Evolutionary conservation across 2,329 filamentous ascomycete genomes (phyloP).

Genomic region (Pestalotiopsis sp.): DNA sequence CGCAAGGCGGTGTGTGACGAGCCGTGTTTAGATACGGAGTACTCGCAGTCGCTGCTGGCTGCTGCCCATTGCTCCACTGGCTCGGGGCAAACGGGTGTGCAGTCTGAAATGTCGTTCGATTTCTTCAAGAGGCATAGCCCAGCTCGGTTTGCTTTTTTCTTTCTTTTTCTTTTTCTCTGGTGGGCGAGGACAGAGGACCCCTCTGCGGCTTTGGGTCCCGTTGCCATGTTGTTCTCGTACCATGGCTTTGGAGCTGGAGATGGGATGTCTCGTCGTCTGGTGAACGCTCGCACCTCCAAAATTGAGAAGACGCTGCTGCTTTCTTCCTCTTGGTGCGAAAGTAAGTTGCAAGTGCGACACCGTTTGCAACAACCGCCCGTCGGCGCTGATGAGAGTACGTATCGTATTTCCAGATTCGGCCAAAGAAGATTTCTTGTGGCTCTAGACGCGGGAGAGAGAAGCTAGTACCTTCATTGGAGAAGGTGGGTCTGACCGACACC

Average conservation of each 20-base stretch:
- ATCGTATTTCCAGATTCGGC: not conserved
- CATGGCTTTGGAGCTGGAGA: not conserved
- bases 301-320: not conserved
- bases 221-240: not conserved
- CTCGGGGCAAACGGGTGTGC: slow-evolving; percentile 3
- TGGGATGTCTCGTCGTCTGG: not conserved
- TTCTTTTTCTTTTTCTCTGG: not conserved
- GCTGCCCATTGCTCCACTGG: not conserved
- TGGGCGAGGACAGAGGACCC: not conserved
- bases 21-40: slow-evolving; percentile 12
- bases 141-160: not conserved
- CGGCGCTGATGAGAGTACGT: not conserved
- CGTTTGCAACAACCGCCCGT: not conserved
- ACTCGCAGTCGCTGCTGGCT: not conserved
- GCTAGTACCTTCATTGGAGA: slow-evolving; percentile 7
- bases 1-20: slow-evolving; percentile 34
- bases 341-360: not conserved
- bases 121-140: not conserved
- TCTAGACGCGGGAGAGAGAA: not conserved
- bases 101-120: not conserved
- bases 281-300: not conserved
- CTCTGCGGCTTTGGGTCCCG: not conserved
- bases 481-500: not conserved
- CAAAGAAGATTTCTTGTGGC: not conserved
- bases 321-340: not conserved